These are phyloP conservation scores for Beauveria sp. DNA, from an alignment of 2,329 filamentous ascomycete species.

Conservation along the genomic window DNA sequence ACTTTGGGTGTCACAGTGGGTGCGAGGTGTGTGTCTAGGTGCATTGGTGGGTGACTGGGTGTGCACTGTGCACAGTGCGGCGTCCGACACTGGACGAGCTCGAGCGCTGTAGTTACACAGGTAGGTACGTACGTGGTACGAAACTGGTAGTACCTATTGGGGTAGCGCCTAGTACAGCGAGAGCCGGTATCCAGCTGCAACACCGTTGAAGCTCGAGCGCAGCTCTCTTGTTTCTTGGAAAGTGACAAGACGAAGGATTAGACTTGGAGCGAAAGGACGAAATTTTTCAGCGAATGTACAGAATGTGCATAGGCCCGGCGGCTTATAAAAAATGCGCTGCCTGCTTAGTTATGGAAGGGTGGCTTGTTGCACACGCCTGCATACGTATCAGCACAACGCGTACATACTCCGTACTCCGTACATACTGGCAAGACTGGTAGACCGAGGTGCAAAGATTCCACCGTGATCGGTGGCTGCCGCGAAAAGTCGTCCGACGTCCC, in stretches of 20 bases:
- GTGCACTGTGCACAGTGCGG: too few relatives aligned
- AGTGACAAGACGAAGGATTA: not conserved
- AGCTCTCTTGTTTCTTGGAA: not conserved
- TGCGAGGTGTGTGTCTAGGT: not conserved
- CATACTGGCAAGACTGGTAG: not conserved
- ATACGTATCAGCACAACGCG: not conserved
- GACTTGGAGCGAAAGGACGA: not conserved
- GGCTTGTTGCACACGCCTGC: not conserved
- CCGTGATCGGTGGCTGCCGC: not conserved
- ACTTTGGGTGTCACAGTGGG: not conserved
- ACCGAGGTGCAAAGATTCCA: not conserved
- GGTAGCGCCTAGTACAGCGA: not conserved
- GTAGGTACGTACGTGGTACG: too few relatives aligned
- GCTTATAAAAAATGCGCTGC: too few relatives aligned
- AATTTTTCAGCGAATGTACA: not conserved
- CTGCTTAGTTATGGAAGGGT: not conserved
- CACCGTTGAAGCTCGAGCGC: not conserved
- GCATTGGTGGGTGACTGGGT: too few relatives aligned
- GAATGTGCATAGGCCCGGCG: not conserved
- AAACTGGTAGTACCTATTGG: not conserved
- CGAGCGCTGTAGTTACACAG: not conserved
- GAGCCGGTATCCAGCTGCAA: conserved; percentile 4
- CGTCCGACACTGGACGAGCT: not conserved
- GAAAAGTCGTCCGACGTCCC: not conserved
- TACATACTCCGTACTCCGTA: not conserved